phyloP scores from a whole-genome alignment of 192 early-diverging fungal species.

The Phlyctochytrium planicorne region DNA sequence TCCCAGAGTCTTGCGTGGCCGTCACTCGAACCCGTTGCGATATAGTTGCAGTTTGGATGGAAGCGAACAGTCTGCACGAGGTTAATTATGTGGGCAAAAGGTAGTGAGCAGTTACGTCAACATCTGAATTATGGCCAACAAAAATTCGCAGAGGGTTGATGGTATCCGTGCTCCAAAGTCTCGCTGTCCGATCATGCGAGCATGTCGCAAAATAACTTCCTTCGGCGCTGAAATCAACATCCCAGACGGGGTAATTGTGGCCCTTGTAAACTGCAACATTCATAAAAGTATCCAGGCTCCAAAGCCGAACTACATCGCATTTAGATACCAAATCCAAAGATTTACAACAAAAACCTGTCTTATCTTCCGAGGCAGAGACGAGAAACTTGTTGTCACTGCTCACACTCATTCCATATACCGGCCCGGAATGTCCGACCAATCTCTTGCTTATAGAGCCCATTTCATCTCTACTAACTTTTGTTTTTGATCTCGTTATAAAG shows the following conservation, averaged over 20 bases:
- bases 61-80: constrained; percentile 77
- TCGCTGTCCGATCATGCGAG: constrained; percentile 90
- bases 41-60: constrained; percentile 94
- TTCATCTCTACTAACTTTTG: constrained; percentile 13
- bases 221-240: constrained; percentile 85
- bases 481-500: background rate
- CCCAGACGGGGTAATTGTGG: constrained; percentile 97
- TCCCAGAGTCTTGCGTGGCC: constrained; percentile 89
- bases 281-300: constrained; percentile 87
- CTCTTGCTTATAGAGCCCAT: constrained; percentile 41
- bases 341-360: constrained; percentile 61
- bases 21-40: constrained; percentile 91
- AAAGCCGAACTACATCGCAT: constrained; percentile 78
- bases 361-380: constrained; percentile 89
- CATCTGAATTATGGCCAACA: constrained; percentile 96
- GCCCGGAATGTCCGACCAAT: constrained; percentile 87
- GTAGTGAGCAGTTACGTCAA: constrained; percentile 77
- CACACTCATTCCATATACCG: constrained; percentile 84
- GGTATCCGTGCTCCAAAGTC: constrained; percentile 96
- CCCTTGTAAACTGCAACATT: constrained; percentile 96
- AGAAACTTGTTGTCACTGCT: constrained; percentile 84
- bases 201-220: constrained; percentile 98
- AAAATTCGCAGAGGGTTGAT: constrained; percentile 95
- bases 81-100: background rate
- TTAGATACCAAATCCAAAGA: too few relatives aligned